Percentiles rank a stretch among this genome's conserved stretches.
These are phyloP conservation scores for Eragrostis nindensis DNA, from an alignment of 176 grass and related monocot genomes.

Conservation along the genomic window DNA sequence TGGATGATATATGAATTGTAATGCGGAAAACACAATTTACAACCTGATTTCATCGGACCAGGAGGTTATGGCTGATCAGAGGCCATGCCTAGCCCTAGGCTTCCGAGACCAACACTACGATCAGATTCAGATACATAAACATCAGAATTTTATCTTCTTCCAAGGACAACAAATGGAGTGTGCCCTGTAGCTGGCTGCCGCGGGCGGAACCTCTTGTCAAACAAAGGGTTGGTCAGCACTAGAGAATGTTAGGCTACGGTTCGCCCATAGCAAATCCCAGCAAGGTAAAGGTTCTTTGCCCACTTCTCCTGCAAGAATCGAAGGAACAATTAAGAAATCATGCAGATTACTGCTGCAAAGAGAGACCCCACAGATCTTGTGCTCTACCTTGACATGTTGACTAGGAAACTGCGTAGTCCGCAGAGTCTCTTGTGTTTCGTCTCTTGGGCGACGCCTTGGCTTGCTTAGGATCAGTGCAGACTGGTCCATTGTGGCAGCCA, in stretches of 20 bases:
- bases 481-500: slow-evolving; percentile 73
- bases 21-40: background rate
- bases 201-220: background rate
- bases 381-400: slow-evolving; percentile 62
- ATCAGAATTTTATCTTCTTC: slow-evolving; percentile 20
- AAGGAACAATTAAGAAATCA: background rate
- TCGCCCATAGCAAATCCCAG: slow-evolving; percentile 82
- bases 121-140: slow-evolving; percentile 23
- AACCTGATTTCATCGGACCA: background rate
- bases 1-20: background rate
- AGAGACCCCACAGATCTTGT: background rate
- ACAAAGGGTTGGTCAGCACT: slow-evolving; percentile 23
- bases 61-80: background rate
- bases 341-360: background rate
- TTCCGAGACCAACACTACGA: slow-evolving; percentile 6
- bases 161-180: background rate
- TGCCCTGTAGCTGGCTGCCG: slow-evolving; percentile 10
- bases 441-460: slow-evolving; percentile 61
- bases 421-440: slow-evolving; percentile 76
- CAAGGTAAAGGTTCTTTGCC: slow-evolving; percentile 86
- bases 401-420: slow-evolving; percentile 73
- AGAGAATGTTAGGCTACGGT: slow-evolving; percentile 61
- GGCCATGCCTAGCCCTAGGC: background rate
- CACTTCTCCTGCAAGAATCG: slow-evolving; percentile 56
- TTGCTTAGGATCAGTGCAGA: slow-evolving; percentile 68